These are phyloP conservation scores for Hsuehochloa calcarea DNA, from an alignment of 176 grass and related monocot species.

Conservation along the genomic window DNA sequence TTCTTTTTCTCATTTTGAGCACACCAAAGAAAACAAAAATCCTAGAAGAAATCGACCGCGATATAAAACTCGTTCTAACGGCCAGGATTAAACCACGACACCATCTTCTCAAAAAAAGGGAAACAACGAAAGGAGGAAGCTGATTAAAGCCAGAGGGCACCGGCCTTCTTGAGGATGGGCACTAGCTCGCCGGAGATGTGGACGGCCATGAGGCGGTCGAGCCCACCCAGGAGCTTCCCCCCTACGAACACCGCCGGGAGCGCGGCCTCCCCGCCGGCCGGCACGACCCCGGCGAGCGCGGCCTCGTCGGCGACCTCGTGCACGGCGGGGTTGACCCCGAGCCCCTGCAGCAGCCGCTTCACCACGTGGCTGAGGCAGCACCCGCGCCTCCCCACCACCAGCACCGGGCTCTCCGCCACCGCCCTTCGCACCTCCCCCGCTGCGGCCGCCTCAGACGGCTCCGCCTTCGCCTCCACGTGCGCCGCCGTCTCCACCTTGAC, in stretches of 20 bases:
- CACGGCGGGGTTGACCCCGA: constrained; percentile 82
- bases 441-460: too few species aligned
- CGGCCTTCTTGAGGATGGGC: constrained; percentile 93
- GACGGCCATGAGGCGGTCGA: constrained; percentile 89
- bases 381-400: constrained; percentile 70
- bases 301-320: constrained; percentile 79
- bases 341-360: constrained; percentile 70
- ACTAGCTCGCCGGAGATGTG: constrained; percentile 95
- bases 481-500: constrained; percentile 30
- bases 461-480: not conserved
- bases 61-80: constrained; percentile 16
- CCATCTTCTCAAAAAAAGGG: not conserved
- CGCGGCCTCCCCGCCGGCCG: constrained; percentile 1
- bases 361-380: constrained; percentile 94
- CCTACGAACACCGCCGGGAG: constrained; percentile 88
- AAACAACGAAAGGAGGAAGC: not conserved
- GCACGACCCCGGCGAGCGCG: constrained; percentile 36
- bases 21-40: not conserved
- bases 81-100: constrained; percentile 16
- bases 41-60: constrained; percentile 13
- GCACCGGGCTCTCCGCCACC: constrained; percentile 75
- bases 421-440: constrained; percentile 30
- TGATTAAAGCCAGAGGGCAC: constrained; percentile 80
- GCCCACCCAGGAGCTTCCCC: constrained; percentile 62
- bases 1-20: not conserved